Percentiles rank a stretch among this genome's conserved stretches.
Conservation (phyloP, 768 basidiomycete genomes). For the Lactarius pseudohatsudake region DNA sequence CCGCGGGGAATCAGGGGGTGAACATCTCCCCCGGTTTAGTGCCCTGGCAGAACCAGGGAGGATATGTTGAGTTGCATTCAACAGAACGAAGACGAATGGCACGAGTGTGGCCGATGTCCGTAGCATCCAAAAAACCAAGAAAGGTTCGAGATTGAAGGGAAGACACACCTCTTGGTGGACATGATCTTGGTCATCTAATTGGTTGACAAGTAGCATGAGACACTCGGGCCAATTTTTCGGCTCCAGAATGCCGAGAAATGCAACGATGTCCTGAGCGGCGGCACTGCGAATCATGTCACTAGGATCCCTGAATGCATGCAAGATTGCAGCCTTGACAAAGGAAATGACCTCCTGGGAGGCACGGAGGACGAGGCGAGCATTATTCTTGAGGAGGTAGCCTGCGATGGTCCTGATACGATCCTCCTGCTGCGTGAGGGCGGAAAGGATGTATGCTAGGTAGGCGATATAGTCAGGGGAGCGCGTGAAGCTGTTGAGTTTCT, state of each 20-base stretch:
- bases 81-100: background rate
- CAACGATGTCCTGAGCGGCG: constrained; percentile 89
- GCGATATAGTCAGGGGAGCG: constrained; percentile 91
- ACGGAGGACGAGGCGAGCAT: constrained; percentile 73
- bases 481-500: constrained; percentile 89
- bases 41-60: constrained; percentile 1
- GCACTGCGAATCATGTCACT: constrained; percentile 91
- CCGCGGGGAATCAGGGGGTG: background rate
- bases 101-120: constrained; percentile 2
- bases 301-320: constrained; percentile 77
- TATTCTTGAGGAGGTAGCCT: constrained; percentile 96
- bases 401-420: constrained; percentile 95
- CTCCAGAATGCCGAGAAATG: constrained; percentile 84
- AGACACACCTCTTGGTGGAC: constrained; percentile 81
- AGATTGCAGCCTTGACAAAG: constrained; percentile 73
- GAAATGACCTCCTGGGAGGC: constrained; percentile 63
- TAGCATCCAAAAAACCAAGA: background rate
- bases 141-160: background rate
- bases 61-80: background rate
- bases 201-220: constrained; percentile 76
- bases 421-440: constrained; percentile 75
- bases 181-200: constrained; percentile 72
- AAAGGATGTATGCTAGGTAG: constrained; percentile 93
- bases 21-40: background rate
- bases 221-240: constrained; percentile 96